Evolutionary conservation across 306 rosid species (phyloP).

Genomic region (Fragaria vesca): DNA sequence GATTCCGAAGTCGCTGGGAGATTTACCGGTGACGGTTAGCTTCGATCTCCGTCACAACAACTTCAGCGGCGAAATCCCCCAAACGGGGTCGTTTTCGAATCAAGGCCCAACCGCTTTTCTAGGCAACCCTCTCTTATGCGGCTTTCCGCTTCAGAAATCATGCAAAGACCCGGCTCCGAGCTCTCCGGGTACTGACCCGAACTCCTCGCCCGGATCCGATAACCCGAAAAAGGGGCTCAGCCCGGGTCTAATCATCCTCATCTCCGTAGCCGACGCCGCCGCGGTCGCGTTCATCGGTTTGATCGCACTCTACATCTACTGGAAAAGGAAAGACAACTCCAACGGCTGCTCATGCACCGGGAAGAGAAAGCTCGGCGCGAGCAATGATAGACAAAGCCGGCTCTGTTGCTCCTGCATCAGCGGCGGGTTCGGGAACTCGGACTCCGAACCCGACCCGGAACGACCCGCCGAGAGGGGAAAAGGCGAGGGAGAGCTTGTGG

Average conservation of each 20-base stretch:
- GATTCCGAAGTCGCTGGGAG: conserved; percentile 68
- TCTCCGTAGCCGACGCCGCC: conserved; percentile 84
- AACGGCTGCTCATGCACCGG: conserved; percentile 84
- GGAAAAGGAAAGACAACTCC: conserved; percentile 68
- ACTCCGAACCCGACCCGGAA: conserved; percentile 61
- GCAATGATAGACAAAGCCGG: conserved; percentile 20
- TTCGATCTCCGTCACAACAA: conserved; percentile 81
- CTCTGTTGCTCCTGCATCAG: conserved; percentile 52
- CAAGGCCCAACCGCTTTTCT: conserved; percentile 98
- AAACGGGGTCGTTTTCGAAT: conserved; percentile 82
- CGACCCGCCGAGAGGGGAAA: conserved; percentile 31
- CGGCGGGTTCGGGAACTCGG: conserved; percentile 57
- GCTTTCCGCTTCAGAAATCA: conserved; percentile 75
- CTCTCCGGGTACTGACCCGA: conserved; percentile 36
- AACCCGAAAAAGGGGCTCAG: conserved; percentile 47
- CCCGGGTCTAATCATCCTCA: conserved; percentile 71
- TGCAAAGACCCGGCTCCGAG: conserved; percentile 45
- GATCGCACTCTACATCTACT: conserved; percentile 65
- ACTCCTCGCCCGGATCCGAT: conserved; percentile 22
- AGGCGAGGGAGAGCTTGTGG: conserved; percentile 79
- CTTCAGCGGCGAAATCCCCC: conserved; percentile 85
- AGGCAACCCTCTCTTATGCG: conserved; percentile 69
- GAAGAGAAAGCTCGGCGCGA: conserved; percentile 48
- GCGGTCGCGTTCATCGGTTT: conserved; percentile 74
- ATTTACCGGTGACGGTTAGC: conserved; percentile 71